These are phyloP conservation scores for Oleoguttula mirabilis DNA, from an alignment of 495 filamentous ascomycete species.

Conservation along the genomic window DNA sequence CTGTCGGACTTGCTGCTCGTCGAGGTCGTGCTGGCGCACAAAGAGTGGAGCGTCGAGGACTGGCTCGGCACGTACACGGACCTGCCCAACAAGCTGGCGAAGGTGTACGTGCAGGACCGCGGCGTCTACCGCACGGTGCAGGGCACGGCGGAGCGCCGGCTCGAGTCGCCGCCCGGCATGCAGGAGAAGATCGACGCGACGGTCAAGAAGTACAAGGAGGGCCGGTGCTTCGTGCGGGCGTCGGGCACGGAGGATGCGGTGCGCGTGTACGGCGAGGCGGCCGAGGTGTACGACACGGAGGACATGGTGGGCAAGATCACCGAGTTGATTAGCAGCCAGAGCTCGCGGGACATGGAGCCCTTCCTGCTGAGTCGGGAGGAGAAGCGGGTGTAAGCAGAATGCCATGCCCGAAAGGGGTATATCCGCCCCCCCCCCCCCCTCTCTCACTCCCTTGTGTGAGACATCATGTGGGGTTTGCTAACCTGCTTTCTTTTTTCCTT, in stretches of 20 bases:
- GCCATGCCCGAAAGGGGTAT: no score
- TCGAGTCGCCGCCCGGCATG: conserved; percentile 64
- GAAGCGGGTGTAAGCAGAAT: no score
- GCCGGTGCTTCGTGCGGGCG: conserved; percentile 79
- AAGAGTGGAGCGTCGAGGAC: conserved; percentile 76
- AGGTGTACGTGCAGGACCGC: conserved; percentile 79
- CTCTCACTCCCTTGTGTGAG: no score
- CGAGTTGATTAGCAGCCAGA: background rate
- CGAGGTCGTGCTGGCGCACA: conserved; percentile 91
- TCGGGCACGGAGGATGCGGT: conserved; percentile 95
- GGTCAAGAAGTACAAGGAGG: conserved; percentile 83
- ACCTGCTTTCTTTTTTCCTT: no score
- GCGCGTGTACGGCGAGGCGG: conserved; percentile 93
- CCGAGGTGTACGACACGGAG: conserved; percentile 40
- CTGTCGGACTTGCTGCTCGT: conserved; percentile 93
- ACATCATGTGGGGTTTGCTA: no score
- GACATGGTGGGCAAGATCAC: conserved; percentile 45
- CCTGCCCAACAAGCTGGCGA: conserved; percentile 85
- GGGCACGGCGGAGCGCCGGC: conserved; percentile 70
- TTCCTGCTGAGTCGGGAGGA: no score
- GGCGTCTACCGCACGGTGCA: conserved; percentile 69
- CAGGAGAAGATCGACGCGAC: conserved; percentile 76
- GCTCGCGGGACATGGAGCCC: background rate
- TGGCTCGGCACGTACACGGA: conserved; percentile 94
- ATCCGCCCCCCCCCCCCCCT: no score